A percentile compares a stretch with the other conserved stretches of the same genome.
These are phyloP conservation scores for Tetraselmis chui DNA, from an alignment of 139 green algal species.

Conservation along the genomic window DNA sequence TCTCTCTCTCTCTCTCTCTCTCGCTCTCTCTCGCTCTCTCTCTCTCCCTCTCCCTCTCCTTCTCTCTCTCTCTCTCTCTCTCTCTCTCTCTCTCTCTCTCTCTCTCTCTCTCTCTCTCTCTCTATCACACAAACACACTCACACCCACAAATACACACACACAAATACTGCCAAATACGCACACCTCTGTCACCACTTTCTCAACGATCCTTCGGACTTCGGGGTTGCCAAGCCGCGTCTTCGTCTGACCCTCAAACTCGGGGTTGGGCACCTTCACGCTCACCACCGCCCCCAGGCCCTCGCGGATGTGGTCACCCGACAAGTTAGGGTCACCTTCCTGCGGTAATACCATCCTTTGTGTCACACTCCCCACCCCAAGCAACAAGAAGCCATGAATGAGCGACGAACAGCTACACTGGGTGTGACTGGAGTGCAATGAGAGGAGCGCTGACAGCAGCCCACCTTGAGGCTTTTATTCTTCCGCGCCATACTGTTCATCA, in stretches of 20 bases:
- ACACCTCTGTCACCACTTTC: slow-evolving; percentile 41
- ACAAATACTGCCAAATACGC: background rate
- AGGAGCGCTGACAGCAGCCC: background rate
- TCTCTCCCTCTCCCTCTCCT: too few relatives aligned
- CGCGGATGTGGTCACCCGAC: slow-evolving; percentile 81
- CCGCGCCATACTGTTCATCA: slow-evolving; percentile 68
- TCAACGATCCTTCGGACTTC: slow-evolving; percentile 82
- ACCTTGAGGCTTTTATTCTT: slow-evolving; percentile 60
- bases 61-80: too few relatives aligned
- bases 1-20: too few relatives aligned
- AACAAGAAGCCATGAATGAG: too few relatives aligned
- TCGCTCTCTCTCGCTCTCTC: too few relatives aligned
- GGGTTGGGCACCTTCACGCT: slow-evolving; percentile 79
- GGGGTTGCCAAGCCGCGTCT: slow-evolving; percentile 91
- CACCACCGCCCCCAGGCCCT: slow-evolving; percentile 69
- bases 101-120: too few relatives aligned
- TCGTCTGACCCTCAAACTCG: slow-evolving; percentile 99
- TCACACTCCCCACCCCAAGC: too few relatives aligned
- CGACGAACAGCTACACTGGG: too few relatives aligned
- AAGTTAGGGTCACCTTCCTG: slow-evolving; percentile 74
- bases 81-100: too few relatives aligned
- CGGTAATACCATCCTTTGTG: too few relatives aligned
- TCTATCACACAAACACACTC: background rate
- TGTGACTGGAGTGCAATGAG: background rate
- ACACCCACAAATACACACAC: background rate